Percentiles rank a stretch among this genome's conserved stretches.
phyloP scores from a whole-genome alignment of 768 basidiomycete genomes.

The Mycena pura region DNA sequence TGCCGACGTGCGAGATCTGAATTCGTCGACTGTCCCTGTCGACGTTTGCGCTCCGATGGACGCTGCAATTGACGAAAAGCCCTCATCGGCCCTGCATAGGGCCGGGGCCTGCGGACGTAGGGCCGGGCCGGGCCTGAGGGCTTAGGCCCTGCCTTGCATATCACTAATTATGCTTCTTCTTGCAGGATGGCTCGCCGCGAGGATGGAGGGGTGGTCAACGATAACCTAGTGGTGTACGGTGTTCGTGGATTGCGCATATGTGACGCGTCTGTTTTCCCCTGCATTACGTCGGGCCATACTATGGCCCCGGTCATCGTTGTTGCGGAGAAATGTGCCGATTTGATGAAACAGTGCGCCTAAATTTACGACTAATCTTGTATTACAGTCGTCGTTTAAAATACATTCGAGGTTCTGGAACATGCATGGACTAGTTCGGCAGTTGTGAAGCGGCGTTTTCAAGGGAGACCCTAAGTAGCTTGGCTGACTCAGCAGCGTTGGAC shows the following conservation, averaged over 20 bases:
- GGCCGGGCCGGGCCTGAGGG: too few relatives aligned
- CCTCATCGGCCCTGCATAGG: too few relatives aligned
- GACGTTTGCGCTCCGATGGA: conserved; percentile 5
- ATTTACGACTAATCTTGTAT: too few relatives aligned
- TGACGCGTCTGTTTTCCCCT: conserved; percentile 41
- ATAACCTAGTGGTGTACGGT: conserved; percentile 52
- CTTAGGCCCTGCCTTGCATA: too few relatives aligned
- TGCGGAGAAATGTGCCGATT: conserved; percentile 44
- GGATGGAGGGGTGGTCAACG: conserved; percentile 50
- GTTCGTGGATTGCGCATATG: conserved; percentile 47
- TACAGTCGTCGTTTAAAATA: too few relatives aligned
- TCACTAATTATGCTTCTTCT: conserved; percentile 36
- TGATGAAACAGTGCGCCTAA: conserved; percentile 18
- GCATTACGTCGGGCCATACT: conserved; percentile 36
- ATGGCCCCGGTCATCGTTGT: conserved; percentile 38
- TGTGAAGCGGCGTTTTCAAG: too few relatives aligned
- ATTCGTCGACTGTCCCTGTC: background rate
- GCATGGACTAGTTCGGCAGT: too few relatives aligned
- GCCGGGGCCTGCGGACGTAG: too few relatives aligned
- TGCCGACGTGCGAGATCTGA: background rate
- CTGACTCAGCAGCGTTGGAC: too few relatives aligned
- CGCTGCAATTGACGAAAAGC: background rate
- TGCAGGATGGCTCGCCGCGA: conserved; percentile 25
- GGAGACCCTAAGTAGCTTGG: too few relatives aligned
- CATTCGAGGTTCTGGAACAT: too few relatives aligned